Base-by-base conservation (phyloP, 306 rosid genomes). In the Cucumis cinereus region DNA sequence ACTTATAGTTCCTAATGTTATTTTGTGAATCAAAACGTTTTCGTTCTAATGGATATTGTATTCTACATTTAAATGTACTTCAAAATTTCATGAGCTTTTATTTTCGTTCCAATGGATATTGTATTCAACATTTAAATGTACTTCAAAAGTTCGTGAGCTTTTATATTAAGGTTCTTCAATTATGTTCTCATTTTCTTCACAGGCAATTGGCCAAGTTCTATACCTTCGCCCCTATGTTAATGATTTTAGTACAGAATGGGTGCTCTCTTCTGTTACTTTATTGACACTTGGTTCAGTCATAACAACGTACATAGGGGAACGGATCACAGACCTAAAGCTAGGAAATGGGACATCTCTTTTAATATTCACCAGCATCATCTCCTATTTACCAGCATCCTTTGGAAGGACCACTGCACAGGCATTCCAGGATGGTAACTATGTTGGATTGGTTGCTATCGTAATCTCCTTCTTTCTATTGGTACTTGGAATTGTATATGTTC, bases 131-230 rank as follows among this genome's bases (percentile, higher is more conserved):
- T 67, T 20, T n/a, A 11, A 20, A 35, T 40, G 56, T 43, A 24
- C 54, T 36, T 59, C 56, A 40, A 16, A 26, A 23, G 28, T 40
- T 76, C 30, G 16, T 59, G 45, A 17, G 45, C 73, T 45, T 76
- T 76, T 52, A 73, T 54, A 19, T 19, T n/a, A 53, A 33, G 72
- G 26, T 64, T 78, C 69, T 61, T 52, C 13, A 26, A 24, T 80
- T 78, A 26, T 17, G 57, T 14, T 76, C 43, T 43, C 26, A 71
- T 77, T 81, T 60, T 72, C 75, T 74, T 77, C 54, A 35, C 88
- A 91, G 98, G 98, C 97, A 74, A 87, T 93, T 82, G 98, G 98
- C 58, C 98, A 93, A 93, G 96, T 90, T 76, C 90, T 93, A 80
- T 91, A 23, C 82, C 90, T 93, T 33, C 97, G 98, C n/a, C 98